Evolutionary conservation across 495 filamentous ascomycete species (phyloP), one percentile per base, ranked within the genome.

Genomic region (Xeromyces bisporus): DNA sequence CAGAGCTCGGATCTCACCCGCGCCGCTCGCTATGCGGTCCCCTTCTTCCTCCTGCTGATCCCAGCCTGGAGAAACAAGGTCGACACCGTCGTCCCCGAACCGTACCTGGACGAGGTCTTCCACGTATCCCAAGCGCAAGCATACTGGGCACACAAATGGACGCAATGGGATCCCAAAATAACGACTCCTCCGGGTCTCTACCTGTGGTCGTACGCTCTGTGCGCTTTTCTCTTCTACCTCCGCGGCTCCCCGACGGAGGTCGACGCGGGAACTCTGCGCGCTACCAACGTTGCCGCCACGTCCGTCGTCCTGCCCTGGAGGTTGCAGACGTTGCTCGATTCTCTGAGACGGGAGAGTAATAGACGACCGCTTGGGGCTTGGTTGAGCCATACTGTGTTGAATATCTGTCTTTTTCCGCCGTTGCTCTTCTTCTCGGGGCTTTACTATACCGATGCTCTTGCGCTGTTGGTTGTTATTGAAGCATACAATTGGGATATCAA

Each of bases 101-200:
- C 86, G 7, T 94, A 94, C 49, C 64, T 93, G 9, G 89, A 97
- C 44, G 89, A 97, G 56, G 73, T 85, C 15, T 97, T 97, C 53
- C 89, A 97, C 44, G 74, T 94, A 29, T 77, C 83, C 2, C 89
- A 97, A 54, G 85, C 85, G 0, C 79, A 91, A 33, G 65, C 66
- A 6, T 97, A 96, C 50, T 93, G 86, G 53, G 41, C 63, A 12
- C 74, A 79, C 11, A 62, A 69, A 16, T 94, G 75, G 56, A 47
- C 50, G 18, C 56, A 75, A 11, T 97, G 91, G 91, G 86, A 97
- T 53, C 78, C 83, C 9, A 96, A 94, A 46, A 83, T 97, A 38
- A 97, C 89, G 6, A 97, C 89, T 2, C 89, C 89, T 1, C 84
- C 89, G 5, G 91, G 86, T 12, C 62, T 96, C 59, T 93, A 65